These are phyloP conservation scores for Microstegium vimineum DNA, from an alignment of 176 grass and related monocot species.

Conservation along the genomic window DNA sequence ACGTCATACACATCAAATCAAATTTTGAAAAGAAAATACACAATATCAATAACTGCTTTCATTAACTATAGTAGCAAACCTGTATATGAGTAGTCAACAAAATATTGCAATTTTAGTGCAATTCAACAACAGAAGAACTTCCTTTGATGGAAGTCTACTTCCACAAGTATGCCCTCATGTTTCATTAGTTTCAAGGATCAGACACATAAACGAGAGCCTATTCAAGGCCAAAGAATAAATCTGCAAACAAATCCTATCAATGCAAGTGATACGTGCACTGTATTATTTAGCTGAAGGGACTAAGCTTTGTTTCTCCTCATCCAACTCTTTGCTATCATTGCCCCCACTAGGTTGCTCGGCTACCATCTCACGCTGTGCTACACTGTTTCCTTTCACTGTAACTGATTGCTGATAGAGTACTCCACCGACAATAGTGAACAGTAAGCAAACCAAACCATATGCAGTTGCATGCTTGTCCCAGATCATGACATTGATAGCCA, in stretches of 20 bases:
- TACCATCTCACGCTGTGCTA: not conserved
- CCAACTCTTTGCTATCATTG: constrained; percentile 9
- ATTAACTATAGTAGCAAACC: not conserved
- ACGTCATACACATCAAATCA: not conserved
- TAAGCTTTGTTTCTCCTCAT: constrained; percentile 50
- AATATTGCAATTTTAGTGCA: not conserved
- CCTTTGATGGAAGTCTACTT: not conserved
- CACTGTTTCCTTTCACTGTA: constrained; percentile 38
- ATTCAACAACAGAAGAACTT: not conserved
- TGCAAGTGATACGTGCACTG: constrained; percentile 20
- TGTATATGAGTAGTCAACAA: not conserved
- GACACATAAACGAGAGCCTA: not conserved
- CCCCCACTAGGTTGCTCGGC: constrained; percentile 14
- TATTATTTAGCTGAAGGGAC: constrained; percentile 35
- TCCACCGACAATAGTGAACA: constrained; percentile 67
- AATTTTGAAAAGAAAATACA: not conserved
- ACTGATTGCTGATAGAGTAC: constrained; percentile 81
- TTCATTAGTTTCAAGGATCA: constrained; percentile 2
- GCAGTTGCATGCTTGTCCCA: constrained; percentile 70
- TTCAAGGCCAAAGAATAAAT: constrained; percentile 18
- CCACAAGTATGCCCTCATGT: not conserved
- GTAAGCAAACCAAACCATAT: constrained; percentile 51
- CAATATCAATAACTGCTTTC: not conserved
- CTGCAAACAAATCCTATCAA: constrained; percentile 13
- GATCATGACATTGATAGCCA: constrained; percentile 78